A percentile compares a stretch with the other conserved stretches of the same genome.
These are phyloP conservation scores for Craterostigma plantagineum DNA, from an alignment of 257 asterid species.

Conservation along the genomic window DNA sequence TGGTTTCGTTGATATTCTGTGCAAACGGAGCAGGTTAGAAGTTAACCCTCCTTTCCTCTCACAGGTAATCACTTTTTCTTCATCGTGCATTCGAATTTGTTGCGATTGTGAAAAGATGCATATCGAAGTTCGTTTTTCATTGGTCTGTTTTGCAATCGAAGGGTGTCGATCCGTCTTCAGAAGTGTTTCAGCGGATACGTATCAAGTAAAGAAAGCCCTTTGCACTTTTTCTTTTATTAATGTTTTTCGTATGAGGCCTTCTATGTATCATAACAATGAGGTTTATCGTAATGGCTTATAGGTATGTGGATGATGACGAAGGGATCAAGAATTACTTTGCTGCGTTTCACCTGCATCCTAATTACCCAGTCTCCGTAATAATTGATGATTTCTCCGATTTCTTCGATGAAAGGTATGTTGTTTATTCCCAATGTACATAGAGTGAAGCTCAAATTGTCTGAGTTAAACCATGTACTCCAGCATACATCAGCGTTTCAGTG, in stretches of 20 bases:
- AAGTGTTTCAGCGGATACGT: conserved; percentile 37
- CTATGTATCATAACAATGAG: background rate
- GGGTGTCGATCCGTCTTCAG: conserved; percentile 72
- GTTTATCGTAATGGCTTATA: conserved; percentile 7
- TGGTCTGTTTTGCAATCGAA: conserved; percentile 12
- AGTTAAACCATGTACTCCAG: background rate
- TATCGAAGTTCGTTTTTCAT: too few relatives aligned
- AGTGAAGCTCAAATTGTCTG: background rate
- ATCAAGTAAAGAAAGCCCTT: conserved; percentile 29
- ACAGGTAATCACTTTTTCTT: conserved; percentile 26
- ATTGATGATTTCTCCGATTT: conserved; percentile 73
- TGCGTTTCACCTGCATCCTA: conserved; percentile 62
- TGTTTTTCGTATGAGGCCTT: background rate
- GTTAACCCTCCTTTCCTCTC: conserved; percentile 60
- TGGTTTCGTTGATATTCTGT: conserved; percentile 44
- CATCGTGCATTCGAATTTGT: too few relatives aligned
- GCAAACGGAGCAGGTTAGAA: conserved; percentile 51
- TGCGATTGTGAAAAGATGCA: too few relatives aligned
- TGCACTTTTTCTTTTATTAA: background rate
- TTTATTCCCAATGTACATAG: too few relatives aligned
- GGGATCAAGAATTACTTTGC: conserved; percentile 76
- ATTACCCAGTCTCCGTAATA: conserved; percentile 39
- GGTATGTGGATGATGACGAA: conserved; percentile 74
- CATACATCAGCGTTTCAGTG: background rate
- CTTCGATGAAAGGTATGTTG: conserved; percentile 42